Percentiles rank a stretch among this genome's conserved stretches.
Evolutionary conservation across 768 basidiomycete genomes (phyloP).

Genomic region (Mrakia frigida): DNA sequence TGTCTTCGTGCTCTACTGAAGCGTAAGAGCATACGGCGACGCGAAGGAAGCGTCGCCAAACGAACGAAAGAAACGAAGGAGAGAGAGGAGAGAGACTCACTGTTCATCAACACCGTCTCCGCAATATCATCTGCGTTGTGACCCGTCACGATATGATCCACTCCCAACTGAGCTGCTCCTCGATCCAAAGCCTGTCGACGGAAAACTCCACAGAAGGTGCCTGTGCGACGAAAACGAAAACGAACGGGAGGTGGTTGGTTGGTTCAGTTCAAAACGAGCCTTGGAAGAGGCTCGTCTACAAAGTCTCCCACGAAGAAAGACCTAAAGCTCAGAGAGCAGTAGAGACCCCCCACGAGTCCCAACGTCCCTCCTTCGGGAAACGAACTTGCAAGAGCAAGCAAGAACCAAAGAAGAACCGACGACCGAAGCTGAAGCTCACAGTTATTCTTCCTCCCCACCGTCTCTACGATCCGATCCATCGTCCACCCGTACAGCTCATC

Average conservation of each 20-base stretch:
- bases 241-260: not conserved
- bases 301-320: no score
- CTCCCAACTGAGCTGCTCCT: constrained; percentile 77
- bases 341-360: no score
- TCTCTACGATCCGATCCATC: constrained; percentile 93
- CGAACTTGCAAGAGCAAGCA: not conserved
- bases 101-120: constrained; percentile 98
- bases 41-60: not conserved
- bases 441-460: constrained; percentile 94
- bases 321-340: not conserved
- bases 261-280: not conserved
- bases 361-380: no score
- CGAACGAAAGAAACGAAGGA: not conserved
- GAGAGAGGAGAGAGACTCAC: constrained; percentile 51
- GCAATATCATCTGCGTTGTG: constrained; percentile 99
- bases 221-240: constrained; percentile 34
- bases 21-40: not conserved
- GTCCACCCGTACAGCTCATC: constrained; percentile 98
- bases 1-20: no score
- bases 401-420: not conserved
- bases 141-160: constrained; percentile 97
- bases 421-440: constrained; percentile 49
- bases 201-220: constrained; percentile 97
- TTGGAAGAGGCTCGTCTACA: not conserved
- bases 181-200: constrained; percentile 92